Percentiles rank a stretch among this genome's conserved stretches.
These are phyloP conservation scores for Mucor mucedo DNA, from an alignment of 371 early-diverging fungal species.

Conservation along the genomic window DNA sequence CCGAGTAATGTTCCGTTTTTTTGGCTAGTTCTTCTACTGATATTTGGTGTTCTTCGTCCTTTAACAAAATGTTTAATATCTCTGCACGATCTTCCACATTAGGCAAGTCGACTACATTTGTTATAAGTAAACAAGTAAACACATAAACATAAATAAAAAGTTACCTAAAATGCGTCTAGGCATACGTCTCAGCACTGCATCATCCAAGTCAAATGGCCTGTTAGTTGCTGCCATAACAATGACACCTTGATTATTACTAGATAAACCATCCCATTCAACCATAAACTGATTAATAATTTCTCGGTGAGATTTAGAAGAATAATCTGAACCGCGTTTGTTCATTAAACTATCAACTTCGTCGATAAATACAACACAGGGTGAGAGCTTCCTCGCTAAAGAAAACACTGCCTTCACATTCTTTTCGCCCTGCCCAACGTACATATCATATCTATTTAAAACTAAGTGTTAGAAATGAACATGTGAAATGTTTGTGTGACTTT, in stretches of 20 bases:
- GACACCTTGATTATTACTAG: constrained; percentile 78
- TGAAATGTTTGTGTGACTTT: constrained; percentile 17
- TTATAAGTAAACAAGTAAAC: not conserved
- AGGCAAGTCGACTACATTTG: constrained; percentile 83
- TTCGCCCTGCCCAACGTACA: constrained; percentile 98
- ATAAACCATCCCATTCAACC: constrained; percentile 96
- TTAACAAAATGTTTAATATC: constrained; percentile 83
- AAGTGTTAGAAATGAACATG: not conserved
- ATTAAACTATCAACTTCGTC: constrained; percentile 99
- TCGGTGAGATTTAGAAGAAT: constrained; percentile 56
- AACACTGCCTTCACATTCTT: constrained; percentile 96
- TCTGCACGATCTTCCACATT: constrained; percentile 78
- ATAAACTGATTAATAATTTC: constrained; percentile 97
- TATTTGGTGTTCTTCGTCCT: constrained; percentile 72
- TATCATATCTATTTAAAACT: constrained; percentile 64
- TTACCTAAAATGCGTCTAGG: constrained; percentile 92
- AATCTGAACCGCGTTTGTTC: constrained; percentile 74
- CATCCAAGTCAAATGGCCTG: constrained; percentile 97
- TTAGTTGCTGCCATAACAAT: constrained; percentile 97
- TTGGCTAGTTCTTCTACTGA: constrained; percentile 67
- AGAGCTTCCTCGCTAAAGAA: constrained; percentile 91
- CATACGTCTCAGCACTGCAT: constrained; percentile 96
- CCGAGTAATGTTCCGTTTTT: constrained; percentile 83
- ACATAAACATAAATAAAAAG: constrained; percentile 4
- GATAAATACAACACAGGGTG: constrained; percentile 97